Evolutionary conservation across 139 green algal genomes (phyloP), one percentile per base, ranked within the genome.

Genomic region (Zygnema circumcarinatum): DNA sequence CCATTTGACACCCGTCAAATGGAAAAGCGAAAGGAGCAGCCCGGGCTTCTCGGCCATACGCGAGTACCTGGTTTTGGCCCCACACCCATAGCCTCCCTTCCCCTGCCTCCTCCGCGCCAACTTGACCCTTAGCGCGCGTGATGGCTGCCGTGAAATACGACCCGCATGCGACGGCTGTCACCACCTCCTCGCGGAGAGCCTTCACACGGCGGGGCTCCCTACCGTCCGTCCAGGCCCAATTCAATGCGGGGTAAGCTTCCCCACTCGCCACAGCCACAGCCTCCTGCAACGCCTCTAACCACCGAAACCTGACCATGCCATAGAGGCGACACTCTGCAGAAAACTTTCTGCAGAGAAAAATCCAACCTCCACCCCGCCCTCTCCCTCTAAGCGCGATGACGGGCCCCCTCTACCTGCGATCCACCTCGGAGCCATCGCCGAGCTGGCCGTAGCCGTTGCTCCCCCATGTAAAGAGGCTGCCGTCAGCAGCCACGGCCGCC

Each of bases 391-490:
- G 56, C 56, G 29, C 56, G 29, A 35, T 29, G 56, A 29, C 29
- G 29, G 29, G 56, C 29, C 29, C 29, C 29, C 29, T 29, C 36
- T 11, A 85, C 81, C 67, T 87, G 29, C 81, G n/a, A 56, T 83
- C 74, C 25, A 52, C 31, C 67, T 87, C 81, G 1, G 67, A 62
- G 16, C 84, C 84, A 42, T 89, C 84, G 0, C 91, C 89, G 32
- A 95, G 84, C 89, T 94, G 92, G 1, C 93, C 90, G 21, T 88
- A 88, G 1, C 73, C 75, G 85, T 95, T 94, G 53, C 54, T 47
- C 39, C 94, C 94, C 93, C 93, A 96, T 7, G 87, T 92, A 62
- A 92, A 96, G 76, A 96, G 81, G 16, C 56, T 69, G 1, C 93
- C 94, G 42, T 92, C 90, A 0, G 1, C 21, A 0, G 87, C 86